Base-by-base conservation (phyloP, 208 protist species). In the Leishmania lainsoni region DNA sequence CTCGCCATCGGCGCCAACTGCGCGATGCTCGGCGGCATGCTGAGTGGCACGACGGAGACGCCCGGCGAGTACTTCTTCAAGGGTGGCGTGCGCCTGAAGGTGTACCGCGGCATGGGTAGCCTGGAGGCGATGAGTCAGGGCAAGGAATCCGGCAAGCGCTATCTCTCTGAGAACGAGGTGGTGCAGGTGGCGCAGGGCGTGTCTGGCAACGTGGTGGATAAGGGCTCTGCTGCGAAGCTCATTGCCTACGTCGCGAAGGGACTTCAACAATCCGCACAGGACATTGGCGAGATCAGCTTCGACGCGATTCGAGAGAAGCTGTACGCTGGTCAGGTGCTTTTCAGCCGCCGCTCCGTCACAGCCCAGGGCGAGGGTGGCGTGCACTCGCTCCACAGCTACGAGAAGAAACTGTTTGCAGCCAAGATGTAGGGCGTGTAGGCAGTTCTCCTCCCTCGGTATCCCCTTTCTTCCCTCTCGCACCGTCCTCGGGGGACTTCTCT, bases 81-180 rank as follows among this genome's bases (percentile, higher is more conserved):
- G 80, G 89, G 96, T 49, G 97, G 97, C 29, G 72, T 97, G 22
- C 94, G 97, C 54, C 88, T 99, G 66, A 99, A 99, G 95, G 95
- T 94, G 75, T 99, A 98, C 86, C 95, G 98, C 76, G 98, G 98
- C 74, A 99, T 99, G 98, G 98, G 98, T 73, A 98, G 94, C 68
- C 87, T 98, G 48, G 97, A 98, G 56, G 98, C 98, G 51, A 99
- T 99, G 98, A 84, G 85, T 10, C 94, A 99, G 81, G 95, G 92
- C 51, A 93, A 92, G 80, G 93, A 97, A 85, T 94, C 89, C 26
- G 94, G 92, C 79, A 98, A 97, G 86, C 89, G 95, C 42, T 97
- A 98, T 79, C 89, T 98, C 20, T 98, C 94, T 42, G 95, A 98
- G 87, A 96, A 96, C 26, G 93, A 96, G 83, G 63, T 80, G 52